Evolutionary conservation across 176 grass and related monocot species (phyloP), one percentile per base, ranked within the genome.

Genomic region (Cenchrus fungigraminus): DNA sequence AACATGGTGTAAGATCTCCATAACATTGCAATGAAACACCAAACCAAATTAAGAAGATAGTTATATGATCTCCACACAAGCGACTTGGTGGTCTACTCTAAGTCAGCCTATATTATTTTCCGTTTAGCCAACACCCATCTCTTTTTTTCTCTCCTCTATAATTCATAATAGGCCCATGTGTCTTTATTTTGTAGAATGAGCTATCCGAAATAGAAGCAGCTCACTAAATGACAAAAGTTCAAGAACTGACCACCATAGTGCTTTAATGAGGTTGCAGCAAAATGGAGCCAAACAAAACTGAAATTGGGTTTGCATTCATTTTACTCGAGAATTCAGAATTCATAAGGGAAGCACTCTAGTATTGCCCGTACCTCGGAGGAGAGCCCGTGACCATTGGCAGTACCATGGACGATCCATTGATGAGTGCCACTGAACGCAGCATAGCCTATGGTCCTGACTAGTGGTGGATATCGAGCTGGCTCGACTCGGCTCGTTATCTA

Each of bases 321-420:
- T 57, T 76, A 47, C 66, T 75, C 40, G 45, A 84, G 43, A 53
- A 58, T 44, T 70, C 50, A 84, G 76, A 62, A 86, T 44, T 44
- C 73, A n/a, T 25, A 25, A 25, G 25, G 25, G 32, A 77, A 47
- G 31, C 43, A 56, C 72, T 59, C n/a, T 20, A 57, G 53, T 82
- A 71, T 65, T 82, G 66, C 40, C 22, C 55, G 67, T 91, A 95
- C 93, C 90, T 95, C 82, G 51, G 90, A 84, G 74, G 80, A 43
- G 53, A 83, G 78, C 57, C 88, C 86, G 70, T 88, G 82, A 88
- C 80, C 77, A 74, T 84, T 87, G 31, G 81, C 78, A 65, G 72
- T 55, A 87, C 89, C 79, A 43, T 79, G 76, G 81, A 88, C 72
- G 73, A 95, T 95, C 93, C 93, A 95, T 75, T 89, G 86, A 87